Evolutionary conservation across 176 grass and related monocot genomes (phyloP).

Genomic region (Pontederia paniculata): DNA sequence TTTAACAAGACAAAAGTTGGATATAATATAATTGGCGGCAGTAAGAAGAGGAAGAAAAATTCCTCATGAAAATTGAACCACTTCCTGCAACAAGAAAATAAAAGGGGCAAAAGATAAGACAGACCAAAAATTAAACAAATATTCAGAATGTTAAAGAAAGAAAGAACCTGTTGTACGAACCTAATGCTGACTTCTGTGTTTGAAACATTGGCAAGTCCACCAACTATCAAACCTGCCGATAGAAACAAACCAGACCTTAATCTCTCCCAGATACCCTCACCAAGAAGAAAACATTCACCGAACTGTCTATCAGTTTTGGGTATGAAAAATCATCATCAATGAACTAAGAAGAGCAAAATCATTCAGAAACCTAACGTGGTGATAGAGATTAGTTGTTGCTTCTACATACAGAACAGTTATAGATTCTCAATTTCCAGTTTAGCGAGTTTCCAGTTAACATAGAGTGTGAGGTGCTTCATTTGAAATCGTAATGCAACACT

Average conservation of each 20-base stretch:
- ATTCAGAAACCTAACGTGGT: too few species aligned
- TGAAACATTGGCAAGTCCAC: constrained; percentile 89
- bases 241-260: constrained; percentile 1
- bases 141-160: constrained; percentile 3
- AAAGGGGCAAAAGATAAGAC: neutral
- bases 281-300: too few species aligned
- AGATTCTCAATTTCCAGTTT: too few species aligned
- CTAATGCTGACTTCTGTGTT: constrained; percentile 88
- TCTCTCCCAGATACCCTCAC: too few species aligned
- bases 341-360: too few species aligned
- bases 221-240: constrained; percentile 83
- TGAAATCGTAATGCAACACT: too few species aligned
- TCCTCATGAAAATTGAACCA: constrained; percentile 99
- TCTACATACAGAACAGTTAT: too few species aligned
- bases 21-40: constrained; percentile 99
- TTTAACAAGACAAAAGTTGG: constrained; percentile 38
- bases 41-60: constrained; percentile 98
- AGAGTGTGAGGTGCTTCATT: too few species aligned
- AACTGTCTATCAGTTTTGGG: too few species aligned
- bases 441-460: too few species aligned
- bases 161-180: constrained; percentile 30
- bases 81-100: constrained; percentile 36
- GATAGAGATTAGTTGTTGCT: too few species aligned
- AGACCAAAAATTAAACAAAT: constrained; percentile 6
- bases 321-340: too few species aligned